Evolutionary conservation across 305 asterid species (phyloP), one percentile per base, ranked within the genome.

Genomic region (Stenogyne calaminthoides): DNA sequence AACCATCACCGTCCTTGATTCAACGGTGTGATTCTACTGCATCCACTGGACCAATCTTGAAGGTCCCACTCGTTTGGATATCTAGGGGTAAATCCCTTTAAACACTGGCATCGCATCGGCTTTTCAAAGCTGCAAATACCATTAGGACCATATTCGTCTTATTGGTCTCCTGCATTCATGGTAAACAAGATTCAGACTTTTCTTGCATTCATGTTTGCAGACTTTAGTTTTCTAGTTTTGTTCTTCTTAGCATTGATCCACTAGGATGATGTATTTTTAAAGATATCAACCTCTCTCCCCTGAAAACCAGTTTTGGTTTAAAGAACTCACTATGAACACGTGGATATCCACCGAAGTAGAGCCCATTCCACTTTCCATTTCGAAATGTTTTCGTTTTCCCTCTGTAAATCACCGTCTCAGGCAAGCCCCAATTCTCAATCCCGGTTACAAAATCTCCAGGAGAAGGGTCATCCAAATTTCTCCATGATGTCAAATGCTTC

Each of bases 41-140:
- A 86, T 34, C 88, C 90, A 1, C 78, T 22, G 0, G 82, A 64
- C 85, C 86, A 86, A 46, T 80, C 83, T 51, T 60, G 75, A 60
- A 34, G 27, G 29, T 46, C 69, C 90, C 88, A 84, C 4, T 80
- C 88, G 1, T 46, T 34, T 44, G 32, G 81, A 8, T 32, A 27
- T 56, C 42, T 83, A 0, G 86, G 86, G 2, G 57, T 51, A 37
- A 77, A 87, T 18, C 85, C 77, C 63, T 79, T 76, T 25, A 84
- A 44, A 69, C 87, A 84, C 55, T 63, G 66, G 36, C 91, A 86
- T 16, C 55, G 67, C 12, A 76, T 56, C 6, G 57, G 11, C 4
- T 44, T 58, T 1, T 59, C 78, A 15, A 59, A 20, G 8, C 62
- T 78, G 75, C 90, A 85, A 29, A 87, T 29, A 6, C 81, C 80